Evolutionary conservation across 371 early-diverging fungal genomes (phyloP), one percentile per base, ranked within the genome.

Genomic region (Choanephora cucurbitarum): DNA sequence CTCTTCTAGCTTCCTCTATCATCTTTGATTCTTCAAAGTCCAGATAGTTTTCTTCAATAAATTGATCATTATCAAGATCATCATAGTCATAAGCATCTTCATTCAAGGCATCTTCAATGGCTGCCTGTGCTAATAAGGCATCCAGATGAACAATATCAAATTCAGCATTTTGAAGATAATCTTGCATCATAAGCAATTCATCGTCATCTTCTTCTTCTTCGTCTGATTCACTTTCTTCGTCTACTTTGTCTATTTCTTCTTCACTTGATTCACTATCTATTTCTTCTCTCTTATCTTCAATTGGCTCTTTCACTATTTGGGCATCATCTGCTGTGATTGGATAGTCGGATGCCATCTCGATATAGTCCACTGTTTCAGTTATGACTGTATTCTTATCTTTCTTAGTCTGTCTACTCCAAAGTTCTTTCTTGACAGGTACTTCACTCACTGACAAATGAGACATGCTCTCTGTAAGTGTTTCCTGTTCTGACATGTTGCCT

Each of bases 81-180:
- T 37, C 57, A 31, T 61, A 52, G 46, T 72, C 54, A 34, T 66
- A 52, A 7, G 53, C 41, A 22, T 57, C 58, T 17, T 47, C 41
- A 13, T 53, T 40, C 14, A 39, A 49, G 15, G 49, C 61, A 31
- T 41, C 47, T 19, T 22, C 14, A 31, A 49, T 42, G 1, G 42
- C 50, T 32, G 66, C 48, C 42, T 56, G 58, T 39, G 40, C 52
- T 15, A 62, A 19, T 0, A 68, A 19, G 17, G 59, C 62, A 21
- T 61, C 40, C 17, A 62, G 37, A 44, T 52, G 54, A 19, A 44
- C 61, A 0, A 64, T 40, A 1, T 58, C 58, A 19, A 70, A 24
- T 9, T 52, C 52, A 3, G 64, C 49, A 39, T 73, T 67, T 31
- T 79, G 70, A 14, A 79, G 66, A 41, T 73, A 78, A 50, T 78